Base-by-base conservation (phyloP, 1,139 yeast genomes). In the Kodamaea alishanica region DNA sequence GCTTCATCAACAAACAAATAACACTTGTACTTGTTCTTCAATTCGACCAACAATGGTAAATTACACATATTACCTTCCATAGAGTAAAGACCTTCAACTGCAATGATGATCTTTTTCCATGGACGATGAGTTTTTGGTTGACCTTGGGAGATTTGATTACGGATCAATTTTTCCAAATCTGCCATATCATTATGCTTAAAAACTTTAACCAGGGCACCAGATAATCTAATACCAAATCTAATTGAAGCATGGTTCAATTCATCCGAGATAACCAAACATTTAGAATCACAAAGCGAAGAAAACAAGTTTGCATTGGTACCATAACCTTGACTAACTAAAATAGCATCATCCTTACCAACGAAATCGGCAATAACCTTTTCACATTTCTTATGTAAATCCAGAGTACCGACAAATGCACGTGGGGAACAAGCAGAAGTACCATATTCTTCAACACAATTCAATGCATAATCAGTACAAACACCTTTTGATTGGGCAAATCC, bases 401-500 rank as follows among this genome's bases (percentile, higher is more conserved):
- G 75, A 9, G 95, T 81, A 38, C 97, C 99, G 41, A 79, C 73
- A 38, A 74, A 65, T 45, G 77, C 70, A 56, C 96, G 77, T 33
- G 96, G 79, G 33, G 95, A 89, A 49, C 95, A 83, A 2, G 83
- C 75, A 7, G 89, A 75, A 33, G 89, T 71, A 35, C 97, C 97
- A 52, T 82, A 82, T 33, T 79, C 66, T 8, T 76, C 69, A 34
- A 88, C 74, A 29, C 79, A 63, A 33, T 75, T 66, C 46, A 85
- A 70, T 5, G 97, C 85, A 38, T 74, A 75, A 48, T 84, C 92
- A 6, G 97, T 89, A 64, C 99, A 92, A 41, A 73, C 76, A 46
- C 99, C 99, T 49, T 81, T 83, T 36, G 95, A 84, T 65, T 92
- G 98, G 24, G 96, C 98, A 66, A 94, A 92, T 1, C 99, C 99